Conservation (phyloP, 176 grass and related monocot species). For the Carex kokanica region DNA sequence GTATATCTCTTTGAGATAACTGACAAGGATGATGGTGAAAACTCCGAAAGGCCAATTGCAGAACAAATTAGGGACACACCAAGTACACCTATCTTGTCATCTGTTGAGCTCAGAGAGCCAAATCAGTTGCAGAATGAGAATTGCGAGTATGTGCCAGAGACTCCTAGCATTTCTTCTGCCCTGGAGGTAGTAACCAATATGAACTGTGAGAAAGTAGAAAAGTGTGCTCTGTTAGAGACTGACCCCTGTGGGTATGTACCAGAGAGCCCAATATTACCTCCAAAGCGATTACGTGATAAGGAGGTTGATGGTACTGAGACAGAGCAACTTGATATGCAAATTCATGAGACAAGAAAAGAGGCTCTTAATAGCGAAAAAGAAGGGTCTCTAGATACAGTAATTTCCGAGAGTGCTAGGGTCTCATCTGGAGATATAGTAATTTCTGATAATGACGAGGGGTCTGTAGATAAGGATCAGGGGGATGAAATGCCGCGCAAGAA, state of each 20-base stretch:
- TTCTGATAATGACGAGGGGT: conserved; percentile 27
- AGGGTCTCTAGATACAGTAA: conserved; percentile 15
- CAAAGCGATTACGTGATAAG: neutral
- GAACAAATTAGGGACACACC: neutral
- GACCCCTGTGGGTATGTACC: neutral
- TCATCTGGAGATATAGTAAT: neutral
- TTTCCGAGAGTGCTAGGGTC: conserved; percentile 4
- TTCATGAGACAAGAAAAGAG: conserved; percentile 13
- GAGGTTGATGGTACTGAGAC: neutral
- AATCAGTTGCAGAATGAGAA: conserved; percentile 21
- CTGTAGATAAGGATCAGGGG: conserved; percentile 17
- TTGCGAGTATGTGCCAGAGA: neutral
- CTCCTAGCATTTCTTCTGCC: neutral
- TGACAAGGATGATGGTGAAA: conserved; percentile 19
- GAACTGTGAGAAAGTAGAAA: neutral
- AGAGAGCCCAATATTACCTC: neutral
- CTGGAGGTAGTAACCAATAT: neutral
- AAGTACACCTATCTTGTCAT: neutral
- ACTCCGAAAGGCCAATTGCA: neutral
- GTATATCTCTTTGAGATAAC: conserved; percentile 12
- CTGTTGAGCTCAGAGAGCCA: neutral
- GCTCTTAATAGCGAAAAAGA: neutral
- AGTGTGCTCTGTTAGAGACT: neutral
- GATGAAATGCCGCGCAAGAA: conserved; percentile 38
- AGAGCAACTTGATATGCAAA: conserved; percentile 11